Percentiles rank a stretch among this genome's conserved stretches.
Conservation (phyloP, 331 rosid genomes). For the Erythrophleum ivorense region DNA sequence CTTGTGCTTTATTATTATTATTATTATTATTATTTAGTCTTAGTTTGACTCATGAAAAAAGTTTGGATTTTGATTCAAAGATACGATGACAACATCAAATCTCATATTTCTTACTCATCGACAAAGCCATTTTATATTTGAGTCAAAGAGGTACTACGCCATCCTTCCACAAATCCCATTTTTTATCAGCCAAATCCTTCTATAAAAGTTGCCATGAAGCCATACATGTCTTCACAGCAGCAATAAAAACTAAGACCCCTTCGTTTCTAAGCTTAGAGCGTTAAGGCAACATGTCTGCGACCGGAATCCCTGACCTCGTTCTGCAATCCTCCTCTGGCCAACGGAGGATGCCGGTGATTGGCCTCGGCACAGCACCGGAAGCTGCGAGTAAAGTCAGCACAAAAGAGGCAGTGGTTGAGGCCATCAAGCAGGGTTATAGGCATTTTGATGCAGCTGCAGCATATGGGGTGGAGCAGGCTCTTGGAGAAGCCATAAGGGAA, state of each 20-base stretch:
- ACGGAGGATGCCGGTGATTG: conserved; percentile 47
- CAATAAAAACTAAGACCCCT: not conserved
- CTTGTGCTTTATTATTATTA: too few relatives aligned
- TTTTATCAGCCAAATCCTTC: not conserved
- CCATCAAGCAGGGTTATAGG: conserved; percentile 60
- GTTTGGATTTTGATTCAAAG: too few relatives aligned
- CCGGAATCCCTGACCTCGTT: conserved; percentile 39
- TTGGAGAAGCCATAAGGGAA: conserved; percentile 55
- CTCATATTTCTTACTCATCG: too few relatives aligned
- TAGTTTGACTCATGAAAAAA: not conserved
- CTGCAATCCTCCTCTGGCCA: conserved; percentile 36
- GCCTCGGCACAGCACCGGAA: conserved; percentile 53
- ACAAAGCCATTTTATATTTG: too few relatives aligned
- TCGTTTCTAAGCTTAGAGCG: not conserved
- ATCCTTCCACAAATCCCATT: not conserved
- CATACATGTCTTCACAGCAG: not conserved
- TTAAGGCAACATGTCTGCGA: not conserved
- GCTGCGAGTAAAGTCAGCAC: conserved; percentile 34
- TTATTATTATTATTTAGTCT: too few relatives aligned
- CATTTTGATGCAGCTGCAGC: conserved; percentile 64
- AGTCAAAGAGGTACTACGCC: not conserved
- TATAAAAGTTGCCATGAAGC: not conserved
- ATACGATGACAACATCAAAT: too few relatives aligned
- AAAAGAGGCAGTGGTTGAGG: conserved; percentile 57
- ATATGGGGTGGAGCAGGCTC: conserved; percentile 55